These are phyloP conservation scores for Populus tremula DNA, from an alignment of 345 rosid species.

Conservation along the genomic window DNA sequence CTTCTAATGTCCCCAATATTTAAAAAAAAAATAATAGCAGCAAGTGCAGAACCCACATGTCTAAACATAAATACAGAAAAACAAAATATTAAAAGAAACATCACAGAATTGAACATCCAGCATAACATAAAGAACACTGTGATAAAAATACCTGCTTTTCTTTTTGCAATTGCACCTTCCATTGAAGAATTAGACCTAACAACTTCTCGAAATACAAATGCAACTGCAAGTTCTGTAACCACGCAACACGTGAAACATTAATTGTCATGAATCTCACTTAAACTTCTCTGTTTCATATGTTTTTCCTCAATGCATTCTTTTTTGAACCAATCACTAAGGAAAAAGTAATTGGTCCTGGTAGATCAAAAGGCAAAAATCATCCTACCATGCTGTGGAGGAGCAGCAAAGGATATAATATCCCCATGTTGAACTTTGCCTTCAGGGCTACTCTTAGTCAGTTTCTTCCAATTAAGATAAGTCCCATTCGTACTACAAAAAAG, in stretches of 20 bases:
- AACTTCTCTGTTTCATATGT: background rate
- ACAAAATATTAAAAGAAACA: background rate
- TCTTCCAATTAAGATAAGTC: slow-evolving; percentile 79
- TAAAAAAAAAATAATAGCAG: background rate
- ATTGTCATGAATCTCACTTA: background rate
- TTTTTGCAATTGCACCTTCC: slow-evolving; percentile 46
- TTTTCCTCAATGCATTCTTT: too few relatives aligned
- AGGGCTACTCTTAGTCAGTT: slow-evolving; percentile 58
- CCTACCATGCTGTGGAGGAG: slow-evolving; percentile 85
- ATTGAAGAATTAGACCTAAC: slow-evolving; percentile 20
- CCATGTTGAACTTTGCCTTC: slow-evolving; percentile 70
- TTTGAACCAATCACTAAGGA: background rate
- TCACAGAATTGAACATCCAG: background rate
- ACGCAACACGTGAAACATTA: background rate
- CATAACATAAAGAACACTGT: background rate
- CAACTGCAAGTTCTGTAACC: slow-evolving; percentile 66
- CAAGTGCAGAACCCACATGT: background rate
- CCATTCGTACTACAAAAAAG: slow-evolving; percentile 70
- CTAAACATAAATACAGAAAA: background rate
- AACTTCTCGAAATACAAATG: slow-evolving; percentile 87
- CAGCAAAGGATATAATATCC: slow-evolving; percentile 77
- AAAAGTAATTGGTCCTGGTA: too few relatives aligned
- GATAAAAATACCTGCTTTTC: slow-evolving; percentile 65
- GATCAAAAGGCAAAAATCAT: background rate
- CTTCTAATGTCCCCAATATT: background rate